A percentile compares a stretch with the other conserved stretches of the same genome.
These are phyloP conservation scores for Calycina herbarum DNA, from an alignment of 2,329 filamentous ascomycete genomes.

Conservation along the genomic window DNA sequence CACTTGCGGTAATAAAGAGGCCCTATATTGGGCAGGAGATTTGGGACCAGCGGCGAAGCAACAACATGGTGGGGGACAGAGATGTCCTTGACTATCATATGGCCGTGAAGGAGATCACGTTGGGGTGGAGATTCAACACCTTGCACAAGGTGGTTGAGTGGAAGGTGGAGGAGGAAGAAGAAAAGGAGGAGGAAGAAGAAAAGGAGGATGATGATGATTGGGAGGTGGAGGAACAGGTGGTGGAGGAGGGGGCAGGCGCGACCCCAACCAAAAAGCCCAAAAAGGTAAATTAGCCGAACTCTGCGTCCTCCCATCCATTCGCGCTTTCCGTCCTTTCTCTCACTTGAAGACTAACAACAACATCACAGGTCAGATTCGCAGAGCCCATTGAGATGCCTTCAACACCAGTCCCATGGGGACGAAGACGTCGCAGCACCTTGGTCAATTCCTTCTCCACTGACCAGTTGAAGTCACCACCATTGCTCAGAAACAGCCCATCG, in stretches of 20 bases:
- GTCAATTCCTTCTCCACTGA: slow-evolving; percentile 9
- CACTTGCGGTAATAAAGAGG: no score
- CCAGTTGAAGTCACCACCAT: slow-evolving; percentile 9
- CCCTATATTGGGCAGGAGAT: no score
- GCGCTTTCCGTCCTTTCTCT: neutral
- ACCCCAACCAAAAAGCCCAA: neutral
- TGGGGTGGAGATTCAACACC: no score
- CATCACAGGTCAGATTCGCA: neutral
- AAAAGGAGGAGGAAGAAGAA: no score
- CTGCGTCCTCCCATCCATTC: neutral
- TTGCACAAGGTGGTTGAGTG: no score
- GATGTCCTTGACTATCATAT: no score
- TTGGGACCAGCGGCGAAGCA: no score
- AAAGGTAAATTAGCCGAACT: neutral
- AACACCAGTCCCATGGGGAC: slow-evolving; percentile 4
- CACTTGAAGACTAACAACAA: neutral
- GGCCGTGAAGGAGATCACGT: no score
- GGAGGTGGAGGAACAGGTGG: no score
- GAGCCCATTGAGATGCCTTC: neutral
- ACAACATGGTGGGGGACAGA: no score
- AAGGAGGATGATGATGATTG: no score
- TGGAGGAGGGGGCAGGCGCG: neutral
- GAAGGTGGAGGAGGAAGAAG: no score
- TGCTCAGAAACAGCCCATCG: slow-evolving; percentile 5
- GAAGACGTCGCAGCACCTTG: neutral